Percentiles rank a stretch among this genome's conserved stretches.
phyloP scores from a whole-genome alignment of 352 stramenopile species.

The Globisporangium recalcitrans region DNA sequence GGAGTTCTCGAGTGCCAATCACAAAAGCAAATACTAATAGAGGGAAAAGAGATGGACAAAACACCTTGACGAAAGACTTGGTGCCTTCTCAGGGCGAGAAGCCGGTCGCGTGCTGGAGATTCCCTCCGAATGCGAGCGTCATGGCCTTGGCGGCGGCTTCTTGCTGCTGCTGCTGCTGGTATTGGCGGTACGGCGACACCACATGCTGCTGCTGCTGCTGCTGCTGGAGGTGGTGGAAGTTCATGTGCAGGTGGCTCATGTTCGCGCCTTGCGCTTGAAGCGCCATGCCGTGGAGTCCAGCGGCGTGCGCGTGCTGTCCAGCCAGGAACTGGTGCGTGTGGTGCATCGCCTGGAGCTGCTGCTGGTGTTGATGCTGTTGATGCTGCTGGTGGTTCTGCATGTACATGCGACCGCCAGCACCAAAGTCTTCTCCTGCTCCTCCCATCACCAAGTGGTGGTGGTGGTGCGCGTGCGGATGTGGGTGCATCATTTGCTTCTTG shows the following conservation, averaged over 20 bases:
- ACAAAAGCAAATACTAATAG: background rate
- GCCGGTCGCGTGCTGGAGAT: background rate
- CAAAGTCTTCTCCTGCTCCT: background rate
- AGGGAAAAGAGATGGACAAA: background rate
- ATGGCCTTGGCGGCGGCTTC: conserved; percentile 9
- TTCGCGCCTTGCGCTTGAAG: background rate
- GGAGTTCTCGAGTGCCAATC: background rate
- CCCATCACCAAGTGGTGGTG: conserved; percentile 24
- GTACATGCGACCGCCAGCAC: conserved; percentile 6
- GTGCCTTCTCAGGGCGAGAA: conserved; percentile 9
- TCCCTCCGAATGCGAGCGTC: background rate
- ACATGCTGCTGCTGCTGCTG: conserved; percentile 12
- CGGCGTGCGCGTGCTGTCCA: background rate
- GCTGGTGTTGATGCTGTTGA: conserved; percentile 11
- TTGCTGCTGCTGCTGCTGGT: conserved; percentile 28
- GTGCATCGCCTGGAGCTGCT: conserved; percentile 18
- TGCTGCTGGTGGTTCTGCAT: conserved; percentile 16
- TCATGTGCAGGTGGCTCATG: conserved; percentile 9
- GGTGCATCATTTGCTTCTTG: conserved; percentile 30
- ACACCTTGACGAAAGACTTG: background rate
- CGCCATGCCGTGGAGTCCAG: background rate
- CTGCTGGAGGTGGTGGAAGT: conserved; percentile 3
- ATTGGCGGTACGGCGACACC: conserved; percentile 16
- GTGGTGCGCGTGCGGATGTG: conserved; percentile 8
- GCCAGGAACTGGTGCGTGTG: conserved; percentile 18